Percentiles rank a stretch among this genome's conserved stretches.
Evolutionary conservation across 768 basidiomycete species (phyloP).

Genomic region (Mrakia blollopis): DNA sequence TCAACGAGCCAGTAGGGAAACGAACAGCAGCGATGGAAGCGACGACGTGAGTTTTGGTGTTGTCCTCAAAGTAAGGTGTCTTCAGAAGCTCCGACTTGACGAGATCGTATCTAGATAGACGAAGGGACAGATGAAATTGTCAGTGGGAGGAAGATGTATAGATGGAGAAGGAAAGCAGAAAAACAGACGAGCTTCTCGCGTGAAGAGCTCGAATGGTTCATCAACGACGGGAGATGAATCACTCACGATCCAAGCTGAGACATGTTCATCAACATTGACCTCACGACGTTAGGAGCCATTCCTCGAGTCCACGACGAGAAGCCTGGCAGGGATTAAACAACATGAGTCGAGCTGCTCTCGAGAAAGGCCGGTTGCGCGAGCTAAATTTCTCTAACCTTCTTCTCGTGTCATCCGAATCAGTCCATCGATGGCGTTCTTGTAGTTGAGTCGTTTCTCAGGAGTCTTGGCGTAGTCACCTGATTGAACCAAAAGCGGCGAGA

Average conservation of each 20-base stretch:
- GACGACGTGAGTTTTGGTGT: slow-evolving; percentile 73
- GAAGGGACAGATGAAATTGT: no score
- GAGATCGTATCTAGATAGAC: slow-evolving; percentile 60
- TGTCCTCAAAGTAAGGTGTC: slow-evolving; percentile 68
- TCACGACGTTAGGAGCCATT: slow-evolving; percentile 75
- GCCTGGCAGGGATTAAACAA: slow-evolving; percentile 38
- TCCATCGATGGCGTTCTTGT: slow-evolving; percentile 66
- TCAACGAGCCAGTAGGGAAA: neutral
- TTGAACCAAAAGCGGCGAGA: neutral
- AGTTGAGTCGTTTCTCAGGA: slow-evolving; percentile 80
- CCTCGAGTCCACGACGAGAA: slow-evolving; percentile 68
- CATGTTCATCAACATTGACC: slow-evolving; percentile 84
- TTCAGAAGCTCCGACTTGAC: slow-evolving; percentile 79
- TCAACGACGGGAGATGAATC: neutral
- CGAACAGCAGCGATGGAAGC: slow-evolving; percentile 69
- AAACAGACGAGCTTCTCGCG: neutral
- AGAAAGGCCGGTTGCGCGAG: no score
- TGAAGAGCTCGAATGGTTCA: neutral
- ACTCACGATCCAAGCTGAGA: slow-evolving; percentile 83
- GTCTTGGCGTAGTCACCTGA: slow-evolving; percentile 79
- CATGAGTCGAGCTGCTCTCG: neutral
- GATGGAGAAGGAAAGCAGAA: neutral
- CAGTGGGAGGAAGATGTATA: slow-evolving; percentile 44
- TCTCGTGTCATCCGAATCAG: slow-evolving; percentile 75
- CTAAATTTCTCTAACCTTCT: slow-evolving; percentile 57